phyloP scores from a whole-genome alignment of 768 basidiomycete genomes.

The Chlorophyllum brunneum region DNA sequence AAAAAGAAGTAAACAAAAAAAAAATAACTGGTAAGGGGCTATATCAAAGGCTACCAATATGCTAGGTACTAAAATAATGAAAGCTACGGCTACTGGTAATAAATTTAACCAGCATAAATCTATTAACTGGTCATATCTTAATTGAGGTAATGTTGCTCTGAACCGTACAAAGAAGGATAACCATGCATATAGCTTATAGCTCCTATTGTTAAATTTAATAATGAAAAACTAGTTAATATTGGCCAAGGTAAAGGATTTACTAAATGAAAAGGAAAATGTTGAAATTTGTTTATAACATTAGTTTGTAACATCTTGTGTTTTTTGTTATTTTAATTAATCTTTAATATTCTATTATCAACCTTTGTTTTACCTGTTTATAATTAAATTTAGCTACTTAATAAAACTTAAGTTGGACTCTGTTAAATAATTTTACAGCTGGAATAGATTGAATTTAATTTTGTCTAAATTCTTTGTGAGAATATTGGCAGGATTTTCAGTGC shows the following conservation, averaged over 20 bases:
- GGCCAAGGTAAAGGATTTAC: neutral
- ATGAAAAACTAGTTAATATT: neutral
- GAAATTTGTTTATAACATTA: slow-evolving; percentile 5
- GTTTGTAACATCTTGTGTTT: slow-evolving; percentile 2
- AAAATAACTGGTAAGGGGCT: neutral
- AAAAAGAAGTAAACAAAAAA: neutral
- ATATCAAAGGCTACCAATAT: slow-evolving; percentile 1
- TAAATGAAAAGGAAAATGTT: slow-evolving; percentile 5
- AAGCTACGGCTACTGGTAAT: slow-evolving; percentile 1
- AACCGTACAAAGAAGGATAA: neutral
- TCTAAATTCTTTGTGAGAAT: too few species aligned
- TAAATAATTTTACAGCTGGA: neutral
- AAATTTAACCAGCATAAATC: slow-evolving; percentile 3
- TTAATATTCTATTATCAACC: neutral
- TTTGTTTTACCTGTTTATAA: neutral
- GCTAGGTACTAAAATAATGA: neutral
- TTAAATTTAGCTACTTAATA: neutral
- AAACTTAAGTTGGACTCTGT: neutral
- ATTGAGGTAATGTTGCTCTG: neutral
- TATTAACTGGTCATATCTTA: neutral
- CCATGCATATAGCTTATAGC: too few species aligned
- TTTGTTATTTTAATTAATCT: neutral
- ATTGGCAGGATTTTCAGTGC: too few species aligned
- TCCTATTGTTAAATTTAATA: too few species aligned
- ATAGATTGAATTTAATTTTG: too few species aligned